Evolutionary conservation across 1,284 basidiomycete genomes (phyloP).

Genomic region (Mycosarcoma mackinlayi): DNA sequence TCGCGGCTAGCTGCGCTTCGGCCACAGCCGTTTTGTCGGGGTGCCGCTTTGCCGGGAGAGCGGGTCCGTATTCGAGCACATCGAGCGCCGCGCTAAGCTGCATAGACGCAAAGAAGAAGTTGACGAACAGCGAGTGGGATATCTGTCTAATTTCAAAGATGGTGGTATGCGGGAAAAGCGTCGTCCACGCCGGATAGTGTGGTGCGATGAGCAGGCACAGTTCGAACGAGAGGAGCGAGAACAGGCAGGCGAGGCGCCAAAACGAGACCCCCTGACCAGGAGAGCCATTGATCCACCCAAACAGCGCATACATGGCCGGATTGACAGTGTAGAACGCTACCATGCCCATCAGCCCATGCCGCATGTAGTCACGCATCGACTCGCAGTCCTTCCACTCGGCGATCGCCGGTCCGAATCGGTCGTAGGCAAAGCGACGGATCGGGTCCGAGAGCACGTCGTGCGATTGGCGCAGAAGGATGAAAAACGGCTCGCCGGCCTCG

Average conservation of each 20-base stretch:
- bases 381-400: slow-evolving; percentile 76
- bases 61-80: slow-evolving; percentile 34
- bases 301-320: slow-evolving; percentile 74
- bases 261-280: slow-evolving; percentile 71
- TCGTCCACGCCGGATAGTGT: slow-evolving; percentile 69
- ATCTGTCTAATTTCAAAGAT: slow-evolving; percentile 79
- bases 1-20: slow-evolving; percentile 13
- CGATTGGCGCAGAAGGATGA: slow-evolving; percentile 79
- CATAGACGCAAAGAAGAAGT: slow-evolving; percentile 77
- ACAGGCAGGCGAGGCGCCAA: slow-evolving; percentile 39
- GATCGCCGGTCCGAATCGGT: slow-evolving; percentile 81
- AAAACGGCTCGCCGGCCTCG: slow-evolving; percentile 74
- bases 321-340: slow-evolving; percentile 80
- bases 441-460: slow-evolving; percentile 85
- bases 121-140: slow-evolving; percentile 80
- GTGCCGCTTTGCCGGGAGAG: slow-evolving; percentile 2
- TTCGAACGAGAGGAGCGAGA: slow-evolving; percentile 54
- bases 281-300: slow-evolving; percentile 74
- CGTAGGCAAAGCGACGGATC: slow-evolving; percentile 83
- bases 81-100: slow-evolving; percentile 74
- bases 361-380: slow-evolving; percentile 78
- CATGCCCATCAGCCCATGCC: slow-evolving; percentile 76
- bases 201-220: slow-evolving; percentile 57
- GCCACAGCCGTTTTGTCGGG: background rate
- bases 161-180: slow-evolving; percentile 75